Base-by-base conservation (phyloP, 768 basidiomycete species). In the Mrakia gelida region DNA sequence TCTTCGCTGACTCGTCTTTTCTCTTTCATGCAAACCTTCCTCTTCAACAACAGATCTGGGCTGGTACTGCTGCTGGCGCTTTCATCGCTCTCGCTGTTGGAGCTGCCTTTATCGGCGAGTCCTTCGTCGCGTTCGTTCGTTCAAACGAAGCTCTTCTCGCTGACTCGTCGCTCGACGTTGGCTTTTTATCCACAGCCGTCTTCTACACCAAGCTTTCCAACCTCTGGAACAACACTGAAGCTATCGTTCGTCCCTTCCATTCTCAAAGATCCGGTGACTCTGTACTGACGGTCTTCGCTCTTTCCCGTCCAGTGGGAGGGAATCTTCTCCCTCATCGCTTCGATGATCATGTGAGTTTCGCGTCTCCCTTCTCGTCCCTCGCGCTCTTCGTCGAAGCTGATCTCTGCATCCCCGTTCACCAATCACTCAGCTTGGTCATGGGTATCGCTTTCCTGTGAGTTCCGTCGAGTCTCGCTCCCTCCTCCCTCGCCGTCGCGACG, bases 181-280 rank as follows among this genome's bases (percentile, higher is more conserved):
- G 38, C 38, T 8, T 38, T 38, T 8, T 3, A 38, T 38, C 8
- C 38, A 92, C 97, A 79, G 94, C 92, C 10, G 88, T 97, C 61
- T 98, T 94, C 92, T 98, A 96, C 86, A 98, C 94, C 43, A 89
- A 92, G 82, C 91, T 95, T 0, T 87, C 88, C 28, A 86, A 97
- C 83, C 88, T 98, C 23, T 98, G 93, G 92, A 83, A 88, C 59
- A 90, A 89, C 82, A 89, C 93, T 9, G 96, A 98, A 85, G 75
- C 85, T 95, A 77, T 79, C 52, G 38, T 38, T 38, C 38, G 38
- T 38, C 38, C 38, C 8, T 38, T 8, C 8, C 38, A 3, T 38
- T 38, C 3, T 38, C 38, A 8, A 38, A 38, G 38, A 3, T 38
- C 38, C 38, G 38, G 8, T 38, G 38, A 38, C 38, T 38, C 38